Base-by-base conservation (phyloP, 495 filamentous ascomycete species). In the Rhypophila decipiens region DNA sequence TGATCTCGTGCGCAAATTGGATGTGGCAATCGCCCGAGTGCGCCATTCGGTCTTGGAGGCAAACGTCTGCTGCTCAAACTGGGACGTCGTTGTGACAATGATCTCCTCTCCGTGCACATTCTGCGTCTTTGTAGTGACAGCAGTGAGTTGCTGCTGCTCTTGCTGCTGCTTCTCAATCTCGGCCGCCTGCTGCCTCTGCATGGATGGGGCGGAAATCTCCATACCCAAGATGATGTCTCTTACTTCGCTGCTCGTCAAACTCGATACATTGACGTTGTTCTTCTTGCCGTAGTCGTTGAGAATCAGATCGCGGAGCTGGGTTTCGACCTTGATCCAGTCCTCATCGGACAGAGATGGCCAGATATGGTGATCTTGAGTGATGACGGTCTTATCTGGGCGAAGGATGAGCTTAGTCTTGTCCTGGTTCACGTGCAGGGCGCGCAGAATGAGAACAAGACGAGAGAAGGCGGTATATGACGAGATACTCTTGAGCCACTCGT, bases 161-260 rank as follows among this genome's bases (percentile, higher is more conserved):
- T 96, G 84, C 65, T 96, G 89, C 67, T 97, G 94, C 75, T 96
- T 96, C 69, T 99, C 94, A 48, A 99, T 96, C 69, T 99, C 94
- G 49, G 93, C 91, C 3, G 94, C 94, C 69, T 97, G 94, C 71
- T 99, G 94, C 43, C 94, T 84, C 67, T 99, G 94, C 86, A 99
- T 85, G 1, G 90, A 96, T 3, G 94, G 94, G 4, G 94, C 94
- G 49, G 87, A 93, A 49, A 99, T 99, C 67, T 99, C 94, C 94
- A 99, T 99, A 77, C 94, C 94, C 50, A 99, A 73, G 57, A 99
- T 99, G 58, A 99, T 99, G 62, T 99, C 94, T 45, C 94, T 82
- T 34, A 99, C 91, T 78, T 99, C 94, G 56, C 84, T 94, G 55
- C 83, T 95, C 0, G 94, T 99, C 68, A 99, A 76, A 59, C 87